These are phyloP conservation scores for Barnettozyma botsteinii DNA, from an alignment of 805 yeast species.

Conservation along the genomic window DNA sequence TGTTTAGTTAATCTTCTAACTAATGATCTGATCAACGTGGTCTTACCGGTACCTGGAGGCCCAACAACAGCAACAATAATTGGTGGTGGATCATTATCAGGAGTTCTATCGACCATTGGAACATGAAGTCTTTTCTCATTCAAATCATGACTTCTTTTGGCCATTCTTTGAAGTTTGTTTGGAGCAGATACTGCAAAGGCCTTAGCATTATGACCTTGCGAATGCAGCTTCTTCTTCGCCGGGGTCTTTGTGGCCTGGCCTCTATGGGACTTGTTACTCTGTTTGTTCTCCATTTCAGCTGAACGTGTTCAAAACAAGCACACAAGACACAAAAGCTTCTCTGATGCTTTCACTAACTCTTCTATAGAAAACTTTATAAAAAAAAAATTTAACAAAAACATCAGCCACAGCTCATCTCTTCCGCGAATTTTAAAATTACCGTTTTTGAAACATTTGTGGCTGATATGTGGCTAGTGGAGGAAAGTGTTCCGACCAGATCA, in stretches of 20 bases:
- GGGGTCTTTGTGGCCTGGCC: conserved; percentile 47
- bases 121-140: conserved; percentile 85
- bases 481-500: background rate
- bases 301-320: too few species aligned
- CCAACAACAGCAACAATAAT: conserved; percentile 95
- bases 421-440: background rate
- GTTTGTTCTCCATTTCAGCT: conserved; percentile 35
- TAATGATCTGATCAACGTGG: conserved; percentile 84
- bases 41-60: conserved; percentile 97
- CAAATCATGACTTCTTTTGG: conserved; percentile 76
- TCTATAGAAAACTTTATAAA: background rate
- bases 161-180: conserved; percentile 76
- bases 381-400: conserved; percentile 5
- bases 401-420: conserved; percentile 2
- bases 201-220: conserved; percentile 79
- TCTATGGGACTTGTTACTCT: conserved; percentile 80
- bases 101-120: conserved; percentile 96
- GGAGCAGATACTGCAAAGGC: conserved; percentile 84
- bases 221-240: conserved; percentile 82
- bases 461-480: background rate
- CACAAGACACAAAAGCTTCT: background rate
- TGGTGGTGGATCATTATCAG: conserved; percentile 97
- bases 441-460: background rate
- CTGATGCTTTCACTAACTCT: too few species aligned
- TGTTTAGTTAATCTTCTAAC: conserved; percentile 86